Evolutionary conservation across 805 yeast species (phyloP).

Genomic region (Clavispora asparagi): DNA sequence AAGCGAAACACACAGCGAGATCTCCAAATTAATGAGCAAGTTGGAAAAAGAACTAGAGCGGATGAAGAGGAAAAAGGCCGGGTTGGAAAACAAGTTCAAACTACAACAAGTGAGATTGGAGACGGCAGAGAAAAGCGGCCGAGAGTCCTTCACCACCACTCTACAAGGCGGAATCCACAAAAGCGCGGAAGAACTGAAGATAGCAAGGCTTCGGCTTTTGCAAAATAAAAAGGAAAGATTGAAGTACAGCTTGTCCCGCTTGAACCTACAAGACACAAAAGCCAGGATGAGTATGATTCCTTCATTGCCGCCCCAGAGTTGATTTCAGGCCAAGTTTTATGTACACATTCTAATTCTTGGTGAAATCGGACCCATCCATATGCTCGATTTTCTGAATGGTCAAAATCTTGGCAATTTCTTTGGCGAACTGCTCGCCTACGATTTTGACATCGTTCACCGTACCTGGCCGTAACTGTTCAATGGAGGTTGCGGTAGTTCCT

Average conservation of each 20-base stretch:
- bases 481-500: conserved; percentile 39
- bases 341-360: neutral
- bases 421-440: conserved; percentile 30
- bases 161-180: conserved; percentile 13
- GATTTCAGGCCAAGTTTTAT: neutral
- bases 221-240: conserved; percentile 41
- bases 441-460: conserved; percentile 13
- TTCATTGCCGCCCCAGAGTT: conserved; percentile 5
- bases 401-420: conserved; percentile 31
- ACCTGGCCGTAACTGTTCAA: conserved; percentile 17
- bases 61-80: conserved; percentile 26
- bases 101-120: conserved; percentile 37
- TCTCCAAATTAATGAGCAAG: conserved; percentile 24
- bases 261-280: conserved; percentile 14
- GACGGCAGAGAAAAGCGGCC: conserved; percentile 11
- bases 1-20: conserved; percentile 38
- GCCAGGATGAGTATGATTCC: conserved; percentile 11
- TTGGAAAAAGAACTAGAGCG: conserved; percentile 29
- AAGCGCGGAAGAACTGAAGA: conserved; percentile 27
- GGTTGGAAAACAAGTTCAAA: conserved; percentile 32
- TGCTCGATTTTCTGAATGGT: conserved; percentile 31
- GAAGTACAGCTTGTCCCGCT: conserved; percentile 31
- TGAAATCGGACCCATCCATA: conserved; percentile 26
- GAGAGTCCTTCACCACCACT: conserved; percentile 6
- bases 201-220: conserved; percentile 35